Evolutionary conservation across 73 alveolate species (phyloP).

Genomic region (Tetrahymena thermophila): DNA sequence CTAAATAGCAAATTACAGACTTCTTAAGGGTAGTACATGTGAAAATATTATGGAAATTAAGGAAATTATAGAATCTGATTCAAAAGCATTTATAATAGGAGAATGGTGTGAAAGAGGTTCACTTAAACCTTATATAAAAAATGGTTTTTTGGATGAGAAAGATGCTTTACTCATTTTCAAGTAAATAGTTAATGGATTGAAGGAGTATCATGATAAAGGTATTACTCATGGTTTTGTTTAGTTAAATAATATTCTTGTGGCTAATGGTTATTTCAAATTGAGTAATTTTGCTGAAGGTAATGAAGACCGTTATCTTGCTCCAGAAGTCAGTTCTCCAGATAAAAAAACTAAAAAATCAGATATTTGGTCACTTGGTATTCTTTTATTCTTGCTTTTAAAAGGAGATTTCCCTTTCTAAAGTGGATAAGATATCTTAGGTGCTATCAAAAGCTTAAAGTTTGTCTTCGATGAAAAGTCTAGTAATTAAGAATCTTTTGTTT

Average conservation of each 20-base stretch:
- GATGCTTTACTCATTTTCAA: background rate
- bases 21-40: background rate
- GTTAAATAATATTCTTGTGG: background rate
- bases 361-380: background rate
- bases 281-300: background rate
- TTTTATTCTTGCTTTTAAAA: background rate
- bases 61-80: background rate
- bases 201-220: background rate
- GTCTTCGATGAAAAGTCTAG: background rate
- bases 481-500: background rate
- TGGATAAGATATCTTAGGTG: background rate
- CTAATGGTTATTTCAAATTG: background rate
- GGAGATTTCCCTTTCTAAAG: background rate
- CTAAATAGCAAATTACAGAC: background rate
- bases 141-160: background rate
- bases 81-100: background rate
- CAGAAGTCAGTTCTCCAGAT: background rate
- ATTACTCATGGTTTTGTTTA: background rate
- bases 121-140: background rate
- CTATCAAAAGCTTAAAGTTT: background rate
- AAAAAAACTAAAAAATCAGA: background rate
- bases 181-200: background rate
- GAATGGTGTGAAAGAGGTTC: background rate
- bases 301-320: constrained; percentile 3
- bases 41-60: background rate